Evolutionary conservation across 106 monocot genomes (phyloP).

Genomic region (Apostasia shenzhenica): DNA sequence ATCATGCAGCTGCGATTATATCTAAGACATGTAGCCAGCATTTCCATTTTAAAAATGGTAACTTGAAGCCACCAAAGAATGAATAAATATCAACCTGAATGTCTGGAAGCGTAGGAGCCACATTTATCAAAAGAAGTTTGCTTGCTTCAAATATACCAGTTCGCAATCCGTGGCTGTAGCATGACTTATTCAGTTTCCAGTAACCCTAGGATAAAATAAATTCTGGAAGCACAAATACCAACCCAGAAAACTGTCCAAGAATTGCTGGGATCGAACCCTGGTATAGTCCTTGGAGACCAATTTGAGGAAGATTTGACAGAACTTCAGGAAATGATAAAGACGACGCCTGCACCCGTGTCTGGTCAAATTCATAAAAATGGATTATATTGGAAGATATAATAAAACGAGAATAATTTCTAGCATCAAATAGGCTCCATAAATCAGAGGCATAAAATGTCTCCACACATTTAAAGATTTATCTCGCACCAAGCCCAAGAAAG

Average conservation of each 20-base stretch:
- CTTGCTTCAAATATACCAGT: conserved; percentile 61
- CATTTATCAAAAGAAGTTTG: conserved; percentile 46
- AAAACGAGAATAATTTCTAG: no score
- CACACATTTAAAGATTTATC: no score
- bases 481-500: no score
- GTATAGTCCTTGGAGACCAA: conserved; percentile 57
- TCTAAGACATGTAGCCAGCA: background rate
- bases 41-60: background rate
- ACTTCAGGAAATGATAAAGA: conserved; percentile 58
- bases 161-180: conserved; percentile 56
- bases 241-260: conserved; percentile 69
- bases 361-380: background rate
- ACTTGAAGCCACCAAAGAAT: background rate
- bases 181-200: background rate
- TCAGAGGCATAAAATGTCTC: no score
- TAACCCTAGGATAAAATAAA: background rate
- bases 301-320: conserved; percentile 42
- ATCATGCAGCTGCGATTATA: no score
- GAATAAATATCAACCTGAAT: conserved; percentile 34
- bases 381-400: no score
- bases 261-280: conserved; percentile 66
- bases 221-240: background rate
- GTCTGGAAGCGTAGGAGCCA: conserved; percentile 41
- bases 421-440: no score
- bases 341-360: conserved; percentile 65